Conservation (phyloP, 1,139 yeast species). For the Diutina ranongensis region DNA sequence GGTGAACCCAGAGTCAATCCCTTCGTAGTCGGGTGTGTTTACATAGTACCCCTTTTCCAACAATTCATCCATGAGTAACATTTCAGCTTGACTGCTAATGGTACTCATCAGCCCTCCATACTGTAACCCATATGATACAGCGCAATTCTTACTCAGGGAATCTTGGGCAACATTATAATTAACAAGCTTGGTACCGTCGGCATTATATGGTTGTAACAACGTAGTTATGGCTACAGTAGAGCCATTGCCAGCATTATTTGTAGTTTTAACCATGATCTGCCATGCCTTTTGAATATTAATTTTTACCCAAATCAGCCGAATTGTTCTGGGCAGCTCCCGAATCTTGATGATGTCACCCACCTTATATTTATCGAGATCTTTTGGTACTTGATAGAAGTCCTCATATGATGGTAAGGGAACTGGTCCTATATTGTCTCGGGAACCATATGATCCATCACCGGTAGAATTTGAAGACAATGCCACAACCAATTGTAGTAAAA, state of each 20-base stretch:
- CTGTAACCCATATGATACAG: conserved; percentile 21
- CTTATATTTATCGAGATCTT: background rate
- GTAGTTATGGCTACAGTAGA: conserved; percentile 15
- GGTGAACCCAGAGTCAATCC: conserved; percentile 16
- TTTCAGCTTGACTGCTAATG: conserved; percentile 13
- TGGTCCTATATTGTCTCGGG: background rate
- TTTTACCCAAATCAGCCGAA: background rate
- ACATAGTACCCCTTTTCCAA: conserved; percentile 22
- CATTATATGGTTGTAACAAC: conserved; percentile 20
- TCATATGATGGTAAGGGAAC: background rate
- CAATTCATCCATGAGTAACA: conserved; percentile 14
- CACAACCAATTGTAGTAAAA: too few relatives aligned
- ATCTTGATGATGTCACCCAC: background rate
- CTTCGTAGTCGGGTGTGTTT: conserved; percentile 24
- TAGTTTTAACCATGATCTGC: background rate
- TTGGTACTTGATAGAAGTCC: background rate
- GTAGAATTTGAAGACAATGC: too few relatives aligned
- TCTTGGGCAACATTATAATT: conserved; percentile 27
- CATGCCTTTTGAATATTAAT: background rate
- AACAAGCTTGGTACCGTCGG: conserved; percentile 18
- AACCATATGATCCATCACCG: too few relatives aligned
- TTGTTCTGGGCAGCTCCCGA: background rate
- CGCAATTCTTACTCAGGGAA: conserved; percentile 18
- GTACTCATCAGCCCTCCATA: conserved; percentile 15
- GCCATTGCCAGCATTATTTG: background rate